Evolutionary conservation across 257 asterid genomes (phyloP), one percentile per base, ranked within the genome.

Genomic region (Osmanthus fragrans): DNA sequence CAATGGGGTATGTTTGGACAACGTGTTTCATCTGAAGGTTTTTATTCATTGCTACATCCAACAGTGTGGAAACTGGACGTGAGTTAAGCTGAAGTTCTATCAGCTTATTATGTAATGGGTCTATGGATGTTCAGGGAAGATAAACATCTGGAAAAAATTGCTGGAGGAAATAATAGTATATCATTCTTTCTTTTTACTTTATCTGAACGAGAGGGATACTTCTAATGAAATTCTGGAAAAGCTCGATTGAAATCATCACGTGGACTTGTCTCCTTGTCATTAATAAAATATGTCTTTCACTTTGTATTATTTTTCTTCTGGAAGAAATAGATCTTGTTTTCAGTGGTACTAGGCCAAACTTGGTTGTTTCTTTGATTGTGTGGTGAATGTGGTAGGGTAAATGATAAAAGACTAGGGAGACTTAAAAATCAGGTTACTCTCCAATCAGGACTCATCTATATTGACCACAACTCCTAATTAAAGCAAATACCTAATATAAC

Each of bases 191-290:
- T 49, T 42, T 37, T 23, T 18, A 11, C 32, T 47, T 56, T 4
- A 33, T 33, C 71, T 15, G 54, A 12, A n/a, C 27, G 34, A 51
- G 71, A 60, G 27, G 27, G 27, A 56, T 21, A 42, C 15, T 42
- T 42, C 2, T 56, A 56, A 56, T 56, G 65, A 56, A 56, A 56
- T 56, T 40, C 56, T 71, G 36, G 60, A 2, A 1, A 36, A 15
- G 21, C 18, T 16, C 40, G 2, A 23, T 39, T 25, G 15, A 33
- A 70, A 63, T 76, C 72, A 60, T 47, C n/a, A 13, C 19, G 21
- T 69, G 39, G 76, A 34, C 76, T 69, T 82, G 58, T 6, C 64
- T 75, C 39, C 71, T 30, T 60, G 49, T 78, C 73, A 63, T 69
- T 13, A 72, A 16, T 6, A 27, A 51, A 72, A 63, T 10, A 42